Base-by-base conservation (phyloP, 2,329 filamentous ascomycete genomes). In the Zalaria obscura region DNA sequence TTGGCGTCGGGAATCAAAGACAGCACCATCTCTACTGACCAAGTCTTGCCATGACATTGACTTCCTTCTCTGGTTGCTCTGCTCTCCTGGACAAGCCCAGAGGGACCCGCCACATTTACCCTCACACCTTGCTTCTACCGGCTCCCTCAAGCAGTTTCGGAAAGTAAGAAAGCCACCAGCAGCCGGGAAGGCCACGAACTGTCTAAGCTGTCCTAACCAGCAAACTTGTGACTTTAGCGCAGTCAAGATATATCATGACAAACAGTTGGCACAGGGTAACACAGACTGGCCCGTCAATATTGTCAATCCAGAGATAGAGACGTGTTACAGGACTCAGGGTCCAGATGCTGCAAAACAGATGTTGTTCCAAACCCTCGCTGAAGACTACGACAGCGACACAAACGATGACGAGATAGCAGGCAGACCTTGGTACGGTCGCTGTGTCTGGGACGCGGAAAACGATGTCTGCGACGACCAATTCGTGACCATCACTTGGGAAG, bases 41-140 rank as follows among this genome's bases (percentile, higher is more conserved):
- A 98, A 96, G 63, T 93, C 85, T 45, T 96, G 91, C 52, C 91
- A 98, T 54, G 91, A 98, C 52, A 83, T 98, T 39, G 91, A 98
- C 56, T 76, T 96, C 43, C 65, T 96, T 4, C 68, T 96, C 10
- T 98, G 91, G 91, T 66, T 96, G 37, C 71, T 96, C 7, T 89
- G 80, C 55, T 85, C 83, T 1, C 83, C 85, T 0, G 60, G 72
- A 0, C 35, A 48, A 3, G 35, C 37, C 3, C 54, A 66, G 2
- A 53, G 55, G 63, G 47, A 50, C 25, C 59, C 67, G 9, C 73
- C 81, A 0, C 88, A 95, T 58, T 67, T 89, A 1, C 89, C 89
- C 0, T 70, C 75, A 4, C 75, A 71, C 1, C 71, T 96, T n/a
- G 73, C 77, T 1, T 94, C 87, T 0, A 73, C 73, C 0, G 91